These are phyloP conservation scores for Claviceps paspali DNA, from an alignment of 2,329 filamentous ascomycete species.

Conservation along the genomic window DNA sequence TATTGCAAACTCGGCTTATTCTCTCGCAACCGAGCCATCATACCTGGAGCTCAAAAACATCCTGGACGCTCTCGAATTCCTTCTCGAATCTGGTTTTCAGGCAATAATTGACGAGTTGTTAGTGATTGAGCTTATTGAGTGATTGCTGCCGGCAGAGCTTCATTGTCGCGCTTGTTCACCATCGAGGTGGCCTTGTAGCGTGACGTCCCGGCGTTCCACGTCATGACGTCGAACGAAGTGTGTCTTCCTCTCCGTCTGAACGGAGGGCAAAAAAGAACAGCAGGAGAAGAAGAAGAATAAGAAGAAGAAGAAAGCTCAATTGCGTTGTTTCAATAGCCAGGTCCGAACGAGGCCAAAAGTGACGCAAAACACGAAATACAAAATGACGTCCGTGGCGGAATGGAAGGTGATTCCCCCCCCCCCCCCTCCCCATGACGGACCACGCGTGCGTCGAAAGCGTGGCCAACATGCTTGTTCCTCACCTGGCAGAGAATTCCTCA, in stretches of 20 bases:
- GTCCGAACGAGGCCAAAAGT: no score
- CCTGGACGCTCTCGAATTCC: conserved; percentile 94
- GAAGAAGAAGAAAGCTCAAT: not conserved
- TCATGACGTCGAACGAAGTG: not conserved
- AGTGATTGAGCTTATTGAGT: conserved; percentile 14
- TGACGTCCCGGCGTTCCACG: not conserved
- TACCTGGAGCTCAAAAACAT: conserved; percentile 99
- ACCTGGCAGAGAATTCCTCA: conserved; percentile 97
- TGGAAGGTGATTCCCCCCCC: no score
- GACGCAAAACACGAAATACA: no score
- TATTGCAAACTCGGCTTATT: no score
- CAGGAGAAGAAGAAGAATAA: no score
- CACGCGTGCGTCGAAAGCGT: not conserved
- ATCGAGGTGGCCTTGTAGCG: not conserved
- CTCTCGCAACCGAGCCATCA: conserved; percentile 14
- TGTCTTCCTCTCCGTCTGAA: no score
- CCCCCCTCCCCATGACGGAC: not conserved
- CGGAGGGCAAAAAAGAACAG: no score
- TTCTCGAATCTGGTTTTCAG: conserved; percentile 71
- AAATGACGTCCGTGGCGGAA: no score
- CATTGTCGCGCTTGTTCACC: no score
- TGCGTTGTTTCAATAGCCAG: not conserved
- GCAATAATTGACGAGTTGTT: conserved; percentile 8
- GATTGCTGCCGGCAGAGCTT: no score
- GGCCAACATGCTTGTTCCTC: conserved; percentile 23